Evolutionary conservation across 768 basidiomycete genomes (phyloP), one percentile per base, ranked within the genome.

Genomic region (Lactarius akahatsu): DNA sequence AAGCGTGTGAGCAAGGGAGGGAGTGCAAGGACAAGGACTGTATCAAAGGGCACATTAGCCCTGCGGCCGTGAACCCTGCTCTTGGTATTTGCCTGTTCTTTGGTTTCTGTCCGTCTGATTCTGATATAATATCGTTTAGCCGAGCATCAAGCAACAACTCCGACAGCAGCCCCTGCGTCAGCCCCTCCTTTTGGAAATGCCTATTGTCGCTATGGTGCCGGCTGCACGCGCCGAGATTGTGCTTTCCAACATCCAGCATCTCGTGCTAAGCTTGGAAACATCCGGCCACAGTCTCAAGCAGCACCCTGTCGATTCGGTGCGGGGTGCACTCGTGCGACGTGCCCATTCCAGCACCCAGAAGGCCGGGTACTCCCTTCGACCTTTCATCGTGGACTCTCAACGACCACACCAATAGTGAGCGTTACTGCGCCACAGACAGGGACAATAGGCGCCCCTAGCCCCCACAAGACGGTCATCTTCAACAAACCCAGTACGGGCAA

Each of bases 11-110:
- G 72, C 86, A 89, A 58, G 92, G 92, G 20, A 90, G 88, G 74
- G 80, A 89, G 56, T 99, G 97, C 77, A 88, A 91, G 73, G 94
- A 99, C 76, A 88, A 92, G 74, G 96, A 98, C 76, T 98, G 95
- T 76, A 86, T 90, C 64, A 94, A 93, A 75, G 87, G 87, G 28
- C 95, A 98, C 75, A 89, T 94, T 66, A 95, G 93, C 72, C 93
- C 94, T 13, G 92, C 95, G 18, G 87, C 86, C 45, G 80, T 87
- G 18, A 83, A 87, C 68, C 86, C 88, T 15, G 54, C 60, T 72
- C 81, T 82, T 78, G 85, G 86, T 88, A 78, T 50, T 77, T 73
- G 65, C 72, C 69, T 40, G 16, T 36, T 18, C 13, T 57, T 45
- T 20, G 18, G 1, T 13, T 40, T 30, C 11, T 43, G n/a, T 47